Conservation (phyloP, 1,284 basidiomycete species). For the Bondarzewia mesenterica region DNA sequence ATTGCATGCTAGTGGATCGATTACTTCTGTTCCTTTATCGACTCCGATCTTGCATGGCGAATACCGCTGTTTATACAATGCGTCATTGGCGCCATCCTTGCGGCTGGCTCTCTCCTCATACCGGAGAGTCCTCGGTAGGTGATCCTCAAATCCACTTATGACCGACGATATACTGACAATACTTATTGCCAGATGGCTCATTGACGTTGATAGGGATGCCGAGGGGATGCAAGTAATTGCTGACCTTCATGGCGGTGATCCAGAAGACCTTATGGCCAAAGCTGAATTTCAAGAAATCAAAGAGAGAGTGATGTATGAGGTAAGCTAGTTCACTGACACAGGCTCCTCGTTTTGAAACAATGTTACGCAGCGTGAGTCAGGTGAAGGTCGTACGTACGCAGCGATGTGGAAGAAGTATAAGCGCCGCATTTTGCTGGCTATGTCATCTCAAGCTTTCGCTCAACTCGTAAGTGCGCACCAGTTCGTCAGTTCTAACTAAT, state of each 20-base stretch:
- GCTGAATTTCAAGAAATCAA: conserved; percentile 93
- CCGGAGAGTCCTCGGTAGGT: conserved; percentile 86
- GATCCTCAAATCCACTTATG: not conserved
- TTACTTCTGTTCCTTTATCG: conserved; percentile 87
- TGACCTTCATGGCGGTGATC: conserved; percentile 84
- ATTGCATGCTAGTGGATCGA: conserved; percentile 76
- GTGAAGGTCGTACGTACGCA: conserved; percentile 77
- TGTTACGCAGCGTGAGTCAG: conserved; percentile 49
- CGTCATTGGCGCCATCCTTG: conserved; percentile 80
- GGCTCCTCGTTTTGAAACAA: not conserved
- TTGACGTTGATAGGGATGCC: conserved; percentile 82
- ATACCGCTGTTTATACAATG: conserved; percentile 84
- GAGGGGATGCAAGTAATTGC: conserved; percentile 87
- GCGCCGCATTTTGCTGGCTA: conserved; percentile 88
- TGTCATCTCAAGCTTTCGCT: conserved; percentile 95
- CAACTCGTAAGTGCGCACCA: conserved; percentile 59
- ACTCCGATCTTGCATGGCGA: conserved; percentile 79
- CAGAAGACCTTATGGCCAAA: conserved; percentile 64
- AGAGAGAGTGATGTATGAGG: conserved; percentile 78
- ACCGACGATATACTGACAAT: conserved; percentile 8
- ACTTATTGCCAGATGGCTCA: conserved; percentile 65
- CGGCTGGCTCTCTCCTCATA: conserved; percentile 77
- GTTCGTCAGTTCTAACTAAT: not conserved
- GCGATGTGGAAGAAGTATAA: conserved; percentile 88
- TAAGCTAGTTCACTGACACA: conserved; percentile 24